Conservation (phyloP, 257 asterid species). For the Solanum dulcamara region DNA sequence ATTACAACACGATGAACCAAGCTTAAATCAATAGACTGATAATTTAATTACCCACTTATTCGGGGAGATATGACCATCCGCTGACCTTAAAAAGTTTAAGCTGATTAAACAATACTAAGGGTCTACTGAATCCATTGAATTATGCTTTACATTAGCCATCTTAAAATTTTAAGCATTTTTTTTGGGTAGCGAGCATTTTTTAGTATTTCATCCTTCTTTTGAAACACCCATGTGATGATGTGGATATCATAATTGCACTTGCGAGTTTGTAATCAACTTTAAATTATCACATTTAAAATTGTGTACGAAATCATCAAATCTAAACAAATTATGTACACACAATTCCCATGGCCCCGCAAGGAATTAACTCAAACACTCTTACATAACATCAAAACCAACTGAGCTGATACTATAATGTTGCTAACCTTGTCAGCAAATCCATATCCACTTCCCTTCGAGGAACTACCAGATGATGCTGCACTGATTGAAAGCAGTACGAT, state of each 20-base stretch:
- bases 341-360: not conserved
- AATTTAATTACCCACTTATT: not conserved
- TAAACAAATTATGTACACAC: not conserved
- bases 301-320: not conserved
- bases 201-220: not conserved
- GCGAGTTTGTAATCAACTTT: not conserved
- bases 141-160: not conserved
- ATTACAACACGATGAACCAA: not conserved
- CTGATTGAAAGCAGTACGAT: slow-evolving; percentile 20
- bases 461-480: slow-evolving; percentile 38
- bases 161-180: not conserved
- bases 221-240: not conserved
- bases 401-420: slow-evolving; percentile 3
- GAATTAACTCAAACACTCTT: not conserved
- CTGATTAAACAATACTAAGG: not conserved
- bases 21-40: not conserved
- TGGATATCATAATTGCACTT: not conserved
- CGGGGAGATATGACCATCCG: not conserved
- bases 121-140: not conserved
- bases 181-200: not conserved
- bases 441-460: slow-evolving; percentile 66
- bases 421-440: slow-evolving; percentile 96
- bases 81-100: not conserved
- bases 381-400: slow-evolving; percentile 4
- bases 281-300: not conserved